phyloP scores from a whole-genome alignment of 2,329 filamentous ascomycete genomes.

The Scedosporium aurantiacum region DNA sequence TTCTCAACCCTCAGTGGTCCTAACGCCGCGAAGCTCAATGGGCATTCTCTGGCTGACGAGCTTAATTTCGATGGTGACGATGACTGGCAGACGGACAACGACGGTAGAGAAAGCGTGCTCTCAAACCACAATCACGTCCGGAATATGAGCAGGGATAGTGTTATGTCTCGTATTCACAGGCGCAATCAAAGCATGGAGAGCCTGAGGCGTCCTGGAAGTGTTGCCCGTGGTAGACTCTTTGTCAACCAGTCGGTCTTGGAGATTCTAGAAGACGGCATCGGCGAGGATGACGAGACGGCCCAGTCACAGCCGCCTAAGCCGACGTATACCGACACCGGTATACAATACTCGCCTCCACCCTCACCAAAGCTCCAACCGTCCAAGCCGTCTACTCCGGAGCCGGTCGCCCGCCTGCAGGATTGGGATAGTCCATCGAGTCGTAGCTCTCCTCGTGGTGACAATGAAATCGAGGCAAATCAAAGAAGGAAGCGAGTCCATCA shows the following conservation, averaged over 20 bases:
- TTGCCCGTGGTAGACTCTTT: slow-evolving; percentile 39
- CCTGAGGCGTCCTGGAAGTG: slow-evolving; percentile 42
- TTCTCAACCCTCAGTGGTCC: slow-evolving; percentile 58
- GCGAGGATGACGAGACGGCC: slow-evolving; percentile 36
- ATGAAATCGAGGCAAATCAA: slow-evolving; percentile 63
- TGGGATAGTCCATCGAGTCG: slow-evolving; percentile 23
- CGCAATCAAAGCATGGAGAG: slow-evolving; percentile 50
- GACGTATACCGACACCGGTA: slow-evolving; percentile 62
- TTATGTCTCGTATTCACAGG: slow-evolving; percentile 36
- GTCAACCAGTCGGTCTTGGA: slow-evolving; percentile 46
- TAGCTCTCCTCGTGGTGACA: slow-evolving; percentile 30
- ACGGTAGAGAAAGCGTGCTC: slow-evolving; percentile 53
- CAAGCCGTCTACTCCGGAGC: slow-evolving; percentile 32
- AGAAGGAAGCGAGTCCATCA: slow-evolving; percentile 56
- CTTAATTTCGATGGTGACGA: slow-evolving; percentile 78
- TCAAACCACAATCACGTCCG: slow-evolving; percentile 41
- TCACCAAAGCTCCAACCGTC: slow-evolving; percentile 47
- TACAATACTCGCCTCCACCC: slow-evolving; percentile 74
- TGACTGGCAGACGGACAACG: slow-evolving; percentile 57
- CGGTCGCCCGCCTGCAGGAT: slow-evolving; percentile 22
- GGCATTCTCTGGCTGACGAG: slow-evolving; percentile 79
- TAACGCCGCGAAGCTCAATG: slow-evolving; percentile 45
- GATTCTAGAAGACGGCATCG: slow-evolving; percentile 39
- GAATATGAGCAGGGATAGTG: slow-evolving; percentile 47
- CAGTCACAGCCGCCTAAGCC: slow-evolving; percentile 20